Base-by-base conservation (phyloP, 1,139 yeast genomes). In the Komagataea norvegica region DNA sequence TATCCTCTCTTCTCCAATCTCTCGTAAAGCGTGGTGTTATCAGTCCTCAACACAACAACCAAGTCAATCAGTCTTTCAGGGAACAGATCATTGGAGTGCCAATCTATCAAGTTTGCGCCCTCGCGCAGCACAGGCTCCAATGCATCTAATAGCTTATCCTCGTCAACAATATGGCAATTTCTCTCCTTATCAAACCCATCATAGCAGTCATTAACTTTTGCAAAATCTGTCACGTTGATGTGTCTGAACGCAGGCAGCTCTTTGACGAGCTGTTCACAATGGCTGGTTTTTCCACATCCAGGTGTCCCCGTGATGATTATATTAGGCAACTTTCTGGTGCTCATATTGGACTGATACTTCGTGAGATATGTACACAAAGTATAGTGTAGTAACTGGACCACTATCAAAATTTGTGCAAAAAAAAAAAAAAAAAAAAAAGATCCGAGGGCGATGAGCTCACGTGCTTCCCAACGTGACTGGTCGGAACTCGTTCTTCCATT, bases 61-160 rank as follows among this genome's bases (percentile, higher is more conserved):
- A 91, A 70, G 59, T 91, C 99, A 35, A 93, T 84, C 56, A 88
- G 72, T 49, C 95, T 68, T 57, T 88, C 96, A 1, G 98, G 98
- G 56, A 91, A 91, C 16, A 87, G 74, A 53, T 91, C 98, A 61
- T 96, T 88, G 36, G 91, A 91, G 59, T 91, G 99, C 98, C 98
- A 93, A 62, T 91, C 99, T 17, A 91, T 71, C 18, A 91, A 67
- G 20, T 74, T 68, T 1, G 95, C 96, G n/a, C 99, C 99, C 46
- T 74, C 67, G 41, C 80, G 82, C 43, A 89, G 67, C 36, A 82
- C 75, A 3, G 81, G 79, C 60, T 89, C 96, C 42, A 93, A 64
- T 14, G 77, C 75, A 59, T 93, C 97, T 40, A 88, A 63, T 16
- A 91, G 65, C 55, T 77, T 80, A 55, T 91, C 97, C 52, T 91